Evolutionary conservation across 805 yeast genomes (phyloP).

Genomic region (Saccharomycopsis guyanensis): DNA sequence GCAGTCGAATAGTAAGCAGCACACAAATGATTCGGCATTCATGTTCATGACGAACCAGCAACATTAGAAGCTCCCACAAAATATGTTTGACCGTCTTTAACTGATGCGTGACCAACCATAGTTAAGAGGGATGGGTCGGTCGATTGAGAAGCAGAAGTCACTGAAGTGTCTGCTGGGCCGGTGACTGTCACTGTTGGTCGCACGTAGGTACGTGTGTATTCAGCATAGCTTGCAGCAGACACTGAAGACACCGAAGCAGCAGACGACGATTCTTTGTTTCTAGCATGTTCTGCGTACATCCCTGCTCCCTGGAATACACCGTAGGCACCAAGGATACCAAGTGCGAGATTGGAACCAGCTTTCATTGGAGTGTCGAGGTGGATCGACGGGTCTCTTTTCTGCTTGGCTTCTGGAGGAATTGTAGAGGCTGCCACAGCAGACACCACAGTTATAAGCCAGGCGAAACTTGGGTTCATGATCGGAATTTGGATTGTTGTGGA

Average conservation of each 20-base stretch:
- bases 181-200: constrained; percentile 11
- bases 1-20: too few relatives aligned
- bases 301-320: background rate
- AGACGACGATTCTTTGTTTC: background rate
- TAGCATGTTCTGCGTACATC: background rate
- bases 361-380: background rate
- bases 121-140: background rate
- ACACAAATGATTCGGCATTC: too few relatives aligned
- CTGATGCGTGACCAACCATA: background rate
- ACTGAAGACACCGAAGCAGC: background rate
- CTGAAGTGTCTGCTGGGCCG: too few relatives aligned
- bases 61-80: background rate
- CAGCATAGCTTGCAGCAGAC: background rate
- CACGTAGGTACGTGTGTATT: background rate
- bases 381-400: background rate
- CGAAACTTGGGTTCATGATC: too few relatives aligned
- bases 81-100: background rate
- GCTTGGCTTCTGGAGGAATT: background rate
- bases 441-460: too few relatives aligned
- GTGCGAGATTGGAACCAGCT: background rate
- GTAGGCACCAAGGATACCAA: background rate
- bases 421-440: too few relatives aligned
- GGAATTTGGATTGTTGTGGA: too few relatives aligned
- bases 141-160: too few relatives aligned
- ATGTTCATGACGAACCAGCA: too few relatives aligned